phyloP scores from a whole-genome alignment of 306 rosid genomes.

The Cucurbita ficifolia region DNA sequence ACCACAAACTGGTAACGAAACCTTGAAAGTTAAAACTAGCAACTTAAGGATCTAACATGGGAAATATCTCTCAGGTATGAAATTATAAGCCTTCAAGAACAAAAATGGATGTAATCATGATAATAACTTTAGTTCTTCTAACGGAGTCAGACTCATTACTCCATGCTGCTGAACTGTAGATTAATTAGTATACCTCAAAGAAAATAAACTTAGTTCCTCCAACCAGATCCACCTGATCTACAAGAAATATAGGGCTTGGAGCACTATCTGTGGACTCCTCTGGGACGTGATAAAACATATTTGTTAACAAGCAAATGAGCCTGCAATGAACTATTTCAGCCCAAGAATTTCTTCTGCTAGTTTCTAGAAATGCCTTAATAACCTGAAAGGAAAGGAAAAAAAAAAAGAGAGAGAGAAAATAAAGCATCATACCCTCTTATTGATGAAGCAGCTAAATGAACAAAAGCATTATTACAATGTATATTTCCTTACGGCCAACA shows the following conservation, averaged over 20 bases:
- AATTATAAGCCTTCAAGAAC: neutral
- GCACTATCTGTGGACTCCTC: conserved; percentile 29
- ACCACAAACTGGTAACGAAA: neutral
- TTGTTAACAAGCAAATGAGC: conserved; percentile 79
- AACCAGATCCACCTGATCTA: conserved; percentile 78
- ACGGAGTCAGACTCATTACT: neutral
- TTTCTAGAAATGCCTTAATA: conserved; percentile 51
- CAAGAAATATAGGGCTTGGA: conserved; percentile 44
- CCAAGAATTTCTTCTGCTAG: conserved; percentile 82
- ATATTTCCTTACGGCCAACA: neutral
- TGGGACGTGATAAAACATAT: conserved; percentile 80
- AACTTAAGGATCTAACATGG: neutral
- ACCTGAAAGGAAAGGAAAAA: conserved; percentile 29
- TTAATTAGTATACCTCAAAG: conserved; percentile 46
- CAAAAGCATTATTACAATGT: neutral
- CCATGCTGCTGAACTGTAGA: neutral
- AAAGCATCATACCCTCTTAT: neutral
- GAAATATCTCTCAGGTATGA: neutral
- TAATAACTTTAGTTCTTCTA: neutral
- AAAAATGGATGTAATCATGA: neutral
- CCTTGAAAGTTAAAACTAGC: neutral
- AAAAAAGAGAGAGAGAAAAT: neutral
- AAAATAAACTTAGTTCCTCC: conserved; percentile 92
- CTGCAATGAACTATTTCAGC: conserved; percentile 91
- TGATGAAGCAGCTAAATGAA: neutral